Evolutionary conservation across 2,329 filamentous ascomycete species (phyloP), one percentile per base, ranked within the genome.

Genomic region (Lasiodiplodia sp.): DNA sequence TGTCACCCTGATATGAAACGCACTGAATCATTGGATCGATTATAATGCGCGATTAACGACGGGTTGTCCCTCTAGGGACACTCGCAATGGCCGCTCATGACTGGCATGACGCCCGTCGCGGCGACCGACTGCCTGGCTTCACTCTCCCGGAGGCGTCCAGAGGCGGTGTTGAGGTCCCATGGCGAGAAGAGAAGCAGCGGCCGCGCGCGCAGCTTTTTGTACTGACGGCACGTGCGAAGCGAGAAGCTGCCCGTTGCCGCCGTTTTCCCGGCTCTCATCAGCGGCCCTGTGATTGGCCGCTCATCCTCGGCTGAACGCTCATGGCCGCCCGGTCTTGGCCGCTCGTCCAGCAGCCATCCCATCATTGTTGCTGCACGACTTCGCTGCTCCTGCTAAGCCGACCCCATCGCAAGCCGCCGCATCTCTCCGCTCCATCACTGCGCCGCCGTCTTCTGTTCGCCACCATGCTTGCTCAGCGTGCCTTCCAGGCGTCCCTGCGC

Each of bases 1-100:
- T 85, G 82, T 84, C 72, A 80, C 83, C 82, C 83, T 84, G 83
- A 85, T 84, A 85, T 85, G 83, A 85, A 85, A 83, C 83, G 78
- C 83, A 82, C 78, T 76, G 72, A 78, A 77, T 77, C 79, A 81
- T 75, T 72, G 74, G 69, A 28, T 70, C 74, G 76, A 79, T 76
- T 71, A 73, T 76, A 78, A 81, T 82, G 82, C 77, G 83, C 80
- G 83, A 85, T 85, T 85, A 85, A 85, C 82, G 81, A 84, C 83
- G 81, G 82, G 82, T 79, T 70, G 72, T 84, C 78, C 76, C 75
- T 84, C 82, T 81, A 72, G 79, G 78, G 83, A 81, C 78, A 79
- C 79, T 77, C 71, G 73, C 47, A 71, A 37, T 18, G 47, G 44
- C 74, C 77, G 72, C 73, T 71, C 69, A 73, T 73, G 74, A 74